Conservation (phyloP, 192 early-diverging fungal genomes). For the Jimgerdemannia flammicorona region DNA sequence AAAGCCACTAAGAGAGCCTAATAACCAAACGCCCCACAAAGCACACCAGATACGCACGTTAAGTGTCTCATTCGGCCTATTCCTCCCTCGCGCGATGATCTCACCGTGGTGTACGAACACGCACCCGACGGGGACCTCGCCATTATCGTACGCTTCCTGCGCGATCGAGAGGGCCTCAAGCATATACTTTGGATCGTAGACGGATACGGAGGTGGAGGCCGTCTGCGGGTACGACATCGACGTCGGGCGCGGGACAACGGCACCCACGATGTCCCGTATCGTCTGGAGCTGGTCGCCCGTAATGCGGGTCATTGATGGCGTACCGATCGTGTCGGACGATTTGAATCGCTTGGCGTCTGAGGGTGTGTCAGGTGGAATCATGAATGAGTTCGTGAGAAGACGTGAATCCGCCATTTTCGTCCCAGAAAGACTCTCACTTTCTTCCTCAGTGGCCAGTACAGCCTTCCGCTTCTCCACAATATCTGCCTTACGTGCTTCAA, state of each 20-base stretch:
- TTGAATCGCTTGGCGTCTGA: neutral
- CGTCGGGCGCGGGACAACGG: neutral
- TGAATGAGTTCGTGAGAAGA: no score
- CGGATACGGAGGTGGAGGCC: neutral
- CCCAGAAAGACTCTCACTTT: neutral
- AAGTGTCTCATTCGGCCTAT: slow-evolving; percentile 79
- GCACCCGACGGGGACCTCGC: slow-evolving; percentile 97
- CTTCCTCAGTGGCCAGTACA: neutral
- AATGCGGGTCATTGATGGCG: neutral
- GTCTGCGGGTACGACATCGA: neutral
- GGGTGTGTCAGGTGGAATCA: neutral
- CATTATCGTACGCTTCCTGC: slow-evolving; percentile 72
- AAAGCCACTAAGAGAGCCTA: no score
- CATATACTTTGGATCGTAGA: slow-evolving; percentile 8
- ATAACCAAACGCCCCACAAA: no score
- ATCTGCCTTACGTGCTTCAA: neutral
- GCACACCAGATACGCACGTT: slow-evolving; percentile 57
- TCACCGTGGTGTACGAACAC: slow-evolving; percentile 72
- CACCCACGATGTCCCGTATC: neutral
- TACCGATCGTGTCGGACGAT: neutral
- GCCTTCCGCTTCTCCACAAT: neutral
- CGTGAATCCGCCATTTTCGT: neutral
- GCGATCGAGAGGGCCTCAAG: slow-evolving; percentile 44
- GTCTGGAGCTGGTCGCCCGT: neutral
- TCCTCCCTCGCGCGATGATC: slow-evolving; percentile 81